Percentiles rank a stretch among this genome's conserved stretches.
Conservation (phyloP, 768 basidiomycete species). For the Baorangia bicolor region DNA sequence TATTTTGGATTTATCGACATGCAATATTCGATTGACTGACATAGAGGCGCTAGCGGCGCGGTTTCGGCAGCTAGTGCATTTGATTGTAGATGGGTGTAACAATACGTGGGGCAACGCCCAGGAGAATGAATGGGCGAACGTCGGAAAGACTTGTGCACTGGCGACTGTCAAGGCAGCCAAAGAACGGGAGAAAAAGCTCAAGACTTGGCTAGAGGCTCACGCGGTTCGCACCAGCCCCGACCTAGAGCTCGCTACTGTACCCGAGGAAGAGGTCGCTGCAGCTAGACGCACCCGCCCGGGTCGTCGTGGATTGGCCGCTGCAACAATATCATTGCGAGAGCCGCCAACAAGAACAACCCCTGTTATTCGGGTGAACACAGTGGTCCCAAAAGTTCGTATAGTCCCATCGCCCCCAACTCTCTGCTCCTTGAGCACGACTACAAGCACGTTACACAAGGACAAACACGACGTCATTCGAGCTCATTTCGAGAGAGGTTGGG, state of each 20-base stretch:
- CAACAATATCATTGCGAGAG: constrained; percentile 60
- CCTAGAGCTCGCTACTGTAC: background rate
- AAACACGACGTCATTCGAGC: constrained; percentile 41
- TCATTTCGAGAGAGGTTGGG: constrained; percentile 65
- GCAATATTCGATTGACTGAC: constrained; percentile 51
- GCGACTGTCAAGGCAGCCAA: constrained; percentile 59
- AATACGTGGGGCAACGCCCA: constrained; percentile 51
- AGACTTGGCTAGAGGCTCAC: constrained; percentile 45
- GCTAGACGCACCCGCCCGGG: constrained; percentile 40
- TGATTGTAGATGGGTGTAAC: constrained; percentile 70
- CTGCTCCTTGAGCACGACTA: constrained; percentile 47
- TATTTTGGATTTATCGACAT: constrained; percentile 80
- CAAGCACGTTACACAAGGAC: constrained; percentile 29
- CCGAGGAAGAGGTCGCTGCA: constrained; percentile 1
- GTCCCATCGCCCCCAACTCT: constrained; percentile 55
- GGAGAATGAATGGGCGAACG: constrained; percentile 53
- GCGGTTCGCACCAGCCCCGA: constrained; percentile 1
- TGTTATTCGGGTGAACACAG: constrained; percentile 4
- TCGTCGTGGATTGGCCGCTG: constrained; percentile 60
- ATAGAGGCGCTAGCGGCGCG: constrained; percentile 53
- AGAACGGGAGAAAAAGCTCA: constrained; percentile 65
- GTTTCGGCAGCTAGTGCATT: constrained; percentile 53
- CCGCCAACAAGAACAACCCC: constrained; percentile 20
- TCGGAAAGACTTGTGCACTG: constrained; percentile 63
- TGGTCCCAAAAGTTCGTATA: constrained; percentile 49